Conservation (phyloP, 140 eudicot species). For the Anethum foeniculum region DNA sequence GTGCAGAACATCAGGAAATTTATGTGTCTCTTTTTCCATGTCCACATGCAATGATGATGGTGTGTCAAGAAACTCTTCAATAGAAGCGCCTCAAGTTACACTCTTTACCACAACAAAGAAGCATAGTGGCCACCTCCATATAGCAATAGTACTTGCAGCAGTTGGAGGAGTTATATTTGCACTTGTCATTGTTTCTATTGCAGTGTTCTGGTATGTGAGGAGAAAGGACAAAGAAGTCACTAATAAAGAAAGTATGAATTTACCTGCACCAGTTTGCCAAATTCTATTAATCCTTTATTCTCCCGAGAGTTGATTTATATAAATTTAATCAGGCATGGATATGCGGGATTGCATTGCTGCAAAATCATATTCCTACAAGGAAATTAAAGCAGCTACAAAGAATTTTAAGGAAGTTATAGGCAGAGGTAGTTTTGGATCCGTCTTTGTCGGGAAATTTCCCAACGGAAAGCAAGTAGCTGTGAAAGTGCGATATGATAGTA, state of each 20-base stretch:
- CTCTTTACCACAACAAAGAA: slow-evolving; percentile 44
- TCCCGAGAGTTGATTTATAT: neutral
- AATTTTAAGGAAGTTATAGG: slow-evolving; percentile 84
- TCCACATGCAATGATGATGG: slow-evolving; percentile 34
- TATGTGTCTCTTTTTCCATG: slow-evolving; percentile 61
- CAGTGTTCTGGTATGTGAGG: slow-evolving; percentile 35
- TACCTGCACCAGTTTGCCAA: neutral
- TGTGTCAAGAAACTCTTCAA: slow-evolving; percentile 38
- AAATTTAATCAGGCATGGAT: slow-evolving; percentile 32
- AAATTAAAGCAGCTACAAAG: slow-evolving; percentile 71
- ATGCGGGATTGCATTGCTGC: slow-evolving; percentile 49
- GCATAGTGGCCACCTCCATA: slow-evolving; percentile 48
- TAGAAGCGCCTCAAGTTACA: slow-evolving; percentile 77
- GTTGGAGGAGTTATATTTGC: slow-evolving; percentile 47
- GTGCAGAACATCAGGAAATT: slow-evolving; percentile 82
- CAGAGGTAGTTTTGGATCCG: slow-evolving; percentile 87
- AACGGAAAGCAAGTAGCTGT: slow-evolving; percentile 76
- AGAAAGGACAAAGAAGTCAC: slow-evolving; percentile 28
- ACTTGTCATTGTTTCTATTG: slow-evolving; percentile 30
- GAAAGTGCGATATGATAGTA: slow-evolving; percentile 71
- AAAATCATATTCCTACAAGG: slow-evolving; percentile 64
- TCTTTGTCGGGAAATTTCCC: slow-evolving; percentile 68
- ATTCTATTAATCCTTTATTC: neutral
- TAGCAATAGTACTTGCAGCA: slow-evolving; percentile 53
- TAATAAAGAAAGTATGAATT: slow-evolving; percentile 28